phyloP scores from a whole-genome alignment of 2,329 filamentous ascomycete species.

The Blumeriella jaapii region DNA sequence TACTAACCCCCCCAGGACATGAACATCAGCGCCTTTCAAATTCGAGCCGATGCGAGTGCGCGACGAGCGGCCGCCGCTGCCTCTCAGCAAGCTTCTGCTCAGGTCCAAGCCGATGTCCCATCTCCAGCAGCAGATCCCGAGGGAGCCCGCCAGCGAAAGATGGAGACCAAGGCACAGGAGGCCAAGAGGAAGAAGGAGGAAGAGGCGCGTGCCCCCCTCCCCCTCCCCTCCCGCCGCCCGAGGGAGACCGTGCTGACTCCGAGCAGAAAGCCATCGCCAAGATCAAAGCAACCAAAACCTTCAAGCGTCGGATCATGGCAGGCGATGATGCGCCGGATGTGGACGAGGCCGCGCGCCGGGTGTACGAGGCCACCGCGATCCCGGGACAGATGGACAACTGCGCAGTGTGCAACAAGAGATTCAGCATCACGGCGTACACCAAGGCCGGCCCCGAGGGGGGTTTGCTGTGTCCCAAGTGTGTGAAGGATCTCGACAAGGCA shows the following conservation, averaged over 20 bases:
- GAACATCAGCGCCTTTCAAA: constrained; percentile 55
- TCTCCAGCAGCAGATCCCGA: constrained; percentile 13
- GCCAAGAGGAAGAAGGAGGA: constrained; percentile 30
- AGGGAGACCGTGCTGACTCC: constrained; percentile 3
- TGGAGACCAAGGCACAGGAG: constrained; percentile 23
- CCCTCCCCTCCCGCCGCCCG: background rate
- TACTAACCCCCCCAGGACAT: constrained; percentile 41
- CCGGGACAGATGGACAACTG: constrained; percentile 78
- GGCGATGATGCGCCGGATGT: constrained; percentile 34
- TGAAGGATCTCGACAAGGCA: constrained; percentile 59
- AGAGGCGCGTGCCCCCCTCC: constrained; percentile 26
- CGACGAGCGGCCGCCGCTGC: constrained; percentile 33
- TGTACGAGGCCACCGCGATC: constrained; percentile 34
- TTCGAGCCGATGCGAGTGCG: constrained; percentile 38
- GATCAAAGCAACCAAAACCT: constrained; percentile 49
- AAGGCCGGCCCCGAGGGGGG: constrained; percentile 73
- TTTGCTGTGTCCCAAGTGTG: constrained; percentile 73
- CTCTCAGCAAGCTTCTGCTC: constrained; percentile 13
- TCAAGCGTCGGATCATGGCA: constrained; percentile 36
- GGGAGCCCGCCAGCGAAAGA: constrained; percentile 24
- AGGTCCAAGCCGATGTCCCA: constrained; percentile 12
- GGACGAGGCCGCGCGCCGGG: constrained; percentile 39
- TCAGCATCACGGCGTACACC: constrained; percentile 86
- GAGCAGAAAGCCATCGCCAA: constrained; percentile 42
- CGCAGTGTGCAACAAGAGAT: constrained; percentile 72